Base-by-base conservation (phyloP, 805 yeast genomes). In the Candida bentonensis region DNA sequence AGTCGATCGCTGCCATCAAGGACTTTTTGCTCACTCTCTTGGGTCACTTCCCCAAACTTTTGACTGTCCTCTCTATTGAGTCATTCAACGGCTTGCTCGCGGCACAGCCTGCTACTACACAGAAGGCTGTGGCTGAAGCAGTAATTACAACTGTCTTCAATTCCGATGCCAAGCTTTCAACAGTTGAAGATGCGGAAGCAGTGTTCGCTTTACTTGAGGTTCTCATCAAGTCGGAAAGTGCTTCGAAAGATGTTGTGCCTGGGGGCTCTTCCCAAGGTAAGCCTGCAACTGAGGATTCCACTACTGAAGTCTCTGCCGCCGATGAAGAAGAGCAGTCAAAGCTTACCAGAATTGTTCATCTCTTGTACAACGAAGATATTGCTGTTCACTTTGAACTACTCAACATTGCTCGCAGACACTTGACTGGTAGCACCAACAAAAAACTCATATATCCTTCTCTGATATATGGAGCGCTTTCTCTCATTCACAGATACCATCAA, bases 361-460 rank as follows among this genome's bases (percentile, higher is more conserved):
- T 82, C 47, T 58, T 87, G 3, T 68, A 71, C 45, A 67, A 69
- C 47, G 65, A 64, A 36, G 73, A 76, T 54, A 67, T 76, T 23
- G 59, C 62, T 50, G 51, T 58, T 5, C 71, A 74, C 36, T 64
- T 71, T 33, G 67, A 69, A 44, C 58, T 79, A 40, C 58, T 78
- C 7, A 62, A 65, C 30, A 57, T 56, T 1, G 66, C 76, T 3
- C 68, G 68, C 46, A 69, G 67, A 46, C 70, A 71, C 36, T 66
- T 83, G 44, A 61, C 68, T 43, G 70, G 70, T 27, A 80, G 80
- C n/a, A 5, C 36, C 11, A 9, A 30, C 36, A 30, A 30, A 17
- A 70, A 70, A 48, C 76, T 70, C 56, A 80, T 92, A 0, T 83
- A 79, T 57, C 94, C 95, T 3, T 73, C 95, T 1, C 62, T 89